These are phyloP conservation scores for Volvox carteri DNA, from an alignment of 163 green algal species.

Conservation along the genomic window DNA sequence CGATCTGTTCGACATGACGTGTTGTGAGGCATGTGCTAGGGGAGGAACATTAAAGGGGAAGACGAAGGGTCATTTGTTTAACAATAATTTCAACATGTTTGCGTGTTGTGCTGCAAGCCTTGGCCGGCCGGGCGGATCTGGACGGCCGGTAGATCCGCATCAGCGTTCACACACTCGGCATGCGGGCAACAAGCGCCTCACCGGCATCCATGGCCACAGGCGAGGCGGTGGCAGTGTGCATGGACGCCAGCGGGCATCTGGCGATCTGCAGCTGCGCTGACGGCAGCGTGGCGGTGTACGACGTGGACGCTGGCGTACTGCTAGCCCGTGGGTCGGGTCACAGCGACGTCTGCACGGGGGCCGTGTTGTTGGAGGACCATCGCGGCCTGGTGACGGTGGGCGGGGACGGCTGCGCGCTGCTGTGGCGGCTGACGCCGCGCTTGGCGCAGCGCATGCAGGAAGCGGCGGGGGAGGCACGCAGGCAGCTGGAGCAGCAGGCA, in stretches of 20 bases:
- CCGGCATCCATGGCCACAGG: too few relatives aligned
- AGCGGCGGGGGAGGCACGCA: slow-evolving; percentile 27
- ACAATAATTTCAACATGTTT: too few relatives aligned
- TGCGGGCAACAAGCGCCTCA: too few relatives aligned
- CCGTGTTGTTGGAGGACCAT: slow-evolving; percentile 61
- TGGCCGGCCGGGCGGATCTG: too few relatives aligned
- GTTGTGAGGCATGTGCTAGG: too few relatives aligned
- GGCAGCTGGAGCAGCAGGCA: slow-evolving; percentile 44
- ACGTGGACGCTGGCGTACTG: slow-evolving; percentile 62
- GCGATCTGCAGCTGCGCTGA: slow-evolving; percentile 66
- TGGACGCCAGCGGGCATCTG: slow-evolving; percentile 68
- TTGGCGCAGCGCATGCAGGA: slow-evolving; percentile 54
- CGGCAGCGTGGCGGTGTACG: slow-evolving; percentile 67
- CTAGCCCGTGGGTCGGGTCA: slow-evolving; percentile 65
- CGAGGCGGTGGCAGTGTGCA: slow-evolving; percentile 63
- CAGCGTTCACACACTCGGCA: too few relatives aligned
- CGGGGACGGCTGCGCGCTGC: slow-evolving; percentile 74
- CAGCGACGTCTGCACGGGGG: slow-evolving; percentile 65
- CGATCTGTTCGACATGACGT: too few relatives aligned
- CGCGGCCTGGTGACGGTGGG: slow-evolving; percentile 67
- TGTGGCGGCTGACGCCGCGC: slow-evolving; percentile 68
- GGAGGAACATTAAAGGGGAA: too few relatives aligned
- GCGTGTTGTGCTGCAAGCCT: too few relatives aligned
- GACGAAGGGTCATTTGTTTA: too few relatives aligned
- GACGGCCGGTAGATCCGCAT: too few relatives aligned